Evolutionary conservation across 192 early-diverging fungal species (phyloP), one percentile per base, ranked within the genome.

Genomic region (Umbelopsis sp.): DNA sequence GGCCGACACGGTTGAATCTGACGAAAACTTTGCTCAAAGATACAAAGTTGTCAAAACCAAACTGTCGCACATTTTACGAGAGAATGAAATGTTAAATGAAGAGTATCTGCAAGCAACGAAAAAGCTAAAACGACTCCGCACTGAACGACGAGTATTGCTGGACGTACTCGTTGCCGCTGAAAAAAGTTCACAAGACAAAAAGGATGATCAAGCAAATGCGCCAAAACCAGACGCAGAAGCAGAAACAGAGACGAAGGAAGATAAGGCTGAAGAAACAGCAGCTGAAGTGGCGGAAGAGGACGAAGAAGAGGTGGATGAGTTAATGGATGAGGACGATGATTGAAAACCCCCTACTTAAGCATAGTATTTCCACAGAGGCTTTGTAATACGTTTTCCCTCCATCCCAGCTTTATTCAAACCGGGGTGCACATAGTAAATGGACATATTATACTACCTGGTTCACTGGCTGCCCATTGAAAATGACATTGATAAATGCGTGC

Each of bases 41-140:
- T 83, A 81, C 25, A 70, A 65, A 25, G 46, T 83, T 2, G 71
- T 74, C 23, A 80, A 83, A 53, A 76, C 78, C 2, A 78, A 83
- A 64, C 51, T 75, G 25, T 64, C 58, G 12, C 80, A 83, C 67
- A 80, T 83, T 61, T 49, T 77, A 47, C 67, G 76, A 41, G 81
- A 83, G 46, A 80, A 83, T 66, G 76, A 80, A 33, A 78, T 80
- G 66, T 66, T 83, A 2, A 52, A 50, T 6, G 81, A 83, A 41
- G 81, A 83, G 68, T 83, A 71, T 49, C 35, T 52, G 45, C 48
- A 52, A 9, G 47, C 73, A 0, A 76, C 73, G 27, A 75, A 71
- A 33, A 74, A 71, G 21, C 49, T 83, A 35, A 80, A 78, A 25
- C 46, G 81, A 46, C 64, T 83, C 48, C 69, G 69, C 25, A 80